Base-by-base conservation (phyloP, 805 yeast species). In the Danielia oregonensis region DNA sequence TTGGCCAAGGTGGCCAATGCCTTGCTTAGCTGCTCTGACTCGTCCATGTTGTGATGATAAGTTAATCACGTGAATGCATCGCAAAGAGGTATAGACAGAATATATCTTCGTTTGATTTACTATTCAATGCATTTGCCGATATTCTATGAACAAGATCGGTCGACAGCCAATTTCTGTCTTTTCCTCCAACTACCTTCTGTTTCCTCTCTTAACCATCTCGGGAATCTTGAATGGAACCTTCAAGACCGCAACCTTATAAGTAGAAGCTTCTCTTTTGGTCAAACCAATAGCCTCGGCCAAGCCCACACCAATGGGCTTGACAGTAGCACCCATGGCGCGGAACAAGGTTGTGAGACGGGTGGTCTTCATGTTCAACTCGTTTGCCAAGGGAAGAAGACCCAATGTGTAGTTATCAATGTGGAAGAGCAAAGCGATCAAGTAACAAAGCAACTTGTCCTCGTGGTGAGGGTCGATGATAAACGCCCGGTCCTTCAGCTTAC, bases 191-290 rank as follows among this genome's bases (percentile, higher is more conserved):
- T 15, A 15, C 17, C 30, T 13, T 42, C 60, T 70, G 54, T 74
- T 68, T 26, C 79, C 79, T 52, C 85, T 72, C 66, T 80, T 78
- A 8, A 80, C 74, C 72, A 85, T 72, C 49, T 84, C 91, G 6
- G 98, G 98, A 33, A 86, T 68, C 55, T 78, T 81, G 64, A 93
- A 84, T 25, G 98, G 98, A 21, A 88, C 95, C 57, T 76, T 80
- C 59, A 93, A 72, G 12, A 76, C 62, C 3, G 97, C 97, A 46
- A 91, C 69, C 60, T 87, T 86, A 61, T 83, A 82, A 24, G 78
- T 70, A 7, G 76, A 57, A 10, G 80, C 80, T 35, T 72, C 65
- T 33, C 72, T 60, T 59, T 75, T 81, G 32, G 83, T 76, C 39
- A 83, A 70, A 19, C 82, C 83, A 44, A 79, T 72, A 3, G 82